Conservation (phyloP, 2,329 filamentous ascomycete genomes). For the Aspergillus brasiliensis region DNA sequence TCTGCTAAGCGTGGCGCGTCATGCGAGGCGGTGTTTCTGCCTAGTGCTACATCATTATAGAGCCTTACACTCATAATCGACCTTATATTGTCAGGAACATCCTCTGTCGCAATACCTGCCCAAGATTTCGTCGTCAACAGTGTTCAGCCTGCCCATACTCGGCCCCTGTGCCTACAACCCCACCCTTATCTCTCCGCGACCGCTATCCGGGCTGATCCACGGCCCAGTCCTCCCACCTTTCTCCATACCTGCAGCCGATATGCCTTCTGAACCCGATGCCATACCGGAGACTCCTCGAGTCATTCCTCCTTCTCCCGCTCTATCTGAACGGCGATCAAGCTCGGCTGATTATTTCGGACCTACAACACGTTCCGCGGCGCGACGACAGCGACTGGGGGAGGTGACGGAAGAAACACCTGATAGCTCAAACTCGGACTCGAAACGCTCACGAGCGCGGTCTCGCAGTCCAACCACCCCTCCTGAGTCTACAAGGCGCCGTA, state of each 20-base stretch:
- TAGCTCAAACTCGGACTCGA: slow-evolving; percentile 55
- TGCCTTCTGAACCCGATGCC: slow-evolving; percentile 52
- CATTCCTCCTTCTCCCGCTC: slow-evolving; percentile 83
- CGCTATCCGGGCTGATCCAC: slow-evolving; percentile 30
- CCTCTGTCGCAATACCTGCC: slow-evolving; percentile 25
- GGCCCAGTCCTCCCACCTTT: slow-evolving; percentile 53
- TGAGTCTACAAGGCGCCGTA: slow-evolving; percentile 53
- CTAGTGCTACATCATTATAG: slow-evolving; percentile 11
- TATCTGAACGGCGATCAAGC: slow-evolving; percentile 50
- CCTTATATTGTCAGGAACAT: slow-evolving; percentile 1
- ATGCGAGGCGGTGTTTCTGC: slow-evolving; percentile 21
- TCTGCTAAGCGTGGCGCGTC: slow-evolving; percentile 13
- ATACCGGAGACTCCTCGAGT: slow-evolving; percentile 81
- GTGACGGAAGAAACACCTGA: slow-evolving; percentile 48
- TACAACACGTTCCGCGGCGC: slow-evolving; percentile 72
- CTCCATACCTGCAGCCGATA: slow-evolving; percentile 38
- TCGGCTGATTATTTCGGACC: slow-evolving; percentile 69
- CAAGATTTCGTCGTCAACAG: slow-evolving; percentile 39
- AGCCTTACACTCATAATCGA: slow-evolving; percentile 9
- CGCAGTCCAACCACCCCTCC: slow-evolving; percentile 28
- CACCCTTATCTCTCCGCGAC: slow-evolving; percentile 19
- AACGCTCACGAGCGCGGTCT: slow-evolving; percentile 68
- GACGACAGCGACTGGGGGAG: slow-evolving; percentile 55
- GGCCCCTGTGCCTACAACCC: slow-evolving; percentile 28
- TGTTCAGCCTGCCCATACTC: slow-evolving; percentile 17